Base-by-base conservation (phyloP, 768 basidiomycete genomes). In the Mycena indigotica region DNA sequence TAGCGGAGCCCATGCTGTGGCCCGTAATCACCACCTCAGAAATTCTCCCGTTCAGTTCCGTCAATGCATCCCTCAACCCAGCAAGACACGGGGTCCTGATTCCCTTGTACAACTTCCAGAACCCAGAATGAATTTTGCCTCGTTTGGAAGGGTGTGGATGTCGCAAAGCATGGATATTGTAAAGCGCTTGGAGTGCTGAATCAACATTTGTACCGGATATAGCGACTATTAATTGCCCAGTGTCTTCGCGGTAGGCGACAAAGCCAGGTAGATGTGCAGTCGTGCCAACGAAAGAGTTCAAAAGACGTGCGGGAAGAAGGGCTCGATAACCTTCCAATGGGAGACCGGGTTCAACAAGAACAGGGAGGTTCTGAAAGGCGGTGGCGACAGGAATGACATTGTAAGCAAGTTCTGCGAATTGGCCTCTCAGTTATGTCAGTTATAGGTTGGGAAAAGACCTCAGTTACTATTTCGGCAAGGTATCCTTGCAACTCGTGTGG, bases 331-430 rank as follows among this genome's bases (percentile, higher is more conserved):
- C 75, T 62, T 84, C 81, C 45, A 86, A 68, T 24, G 83, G 84
- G 66, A 79, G 85, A 13, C 70, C 70, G 13, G 75, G 70, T 50
- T 73, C 69, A 25, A 72, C 66, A 13, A 85, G 70, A 17, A 63
- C 57, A 17, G 69, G 66, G 32, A 77, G 66, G 61, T 82, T 72
- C 10, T 73, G 52, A 57, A 82, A 75, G 13, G 85, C 65, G 58
- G 75, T 73, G 17, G 71, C 67, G 28, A 78, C 68, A n/a, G 80
- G 73, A 39, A 81, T 60, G 3, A 70, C 52, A 52, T 78, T 77
- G 62, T 84, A 80, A 1, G 77, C 76, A 5, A 83, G 46, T 64
- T 85, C 83, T 8, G 82, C 78, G 66, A 84, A 86, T 70, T 86
- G 80, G 16, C 84, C 82, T n/a, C n/a, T 76, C 28, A 55, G 25